phyloP scores from a whole-genome alignment of 305 asterid genomes.

The Solanum hybrid region DNA sequence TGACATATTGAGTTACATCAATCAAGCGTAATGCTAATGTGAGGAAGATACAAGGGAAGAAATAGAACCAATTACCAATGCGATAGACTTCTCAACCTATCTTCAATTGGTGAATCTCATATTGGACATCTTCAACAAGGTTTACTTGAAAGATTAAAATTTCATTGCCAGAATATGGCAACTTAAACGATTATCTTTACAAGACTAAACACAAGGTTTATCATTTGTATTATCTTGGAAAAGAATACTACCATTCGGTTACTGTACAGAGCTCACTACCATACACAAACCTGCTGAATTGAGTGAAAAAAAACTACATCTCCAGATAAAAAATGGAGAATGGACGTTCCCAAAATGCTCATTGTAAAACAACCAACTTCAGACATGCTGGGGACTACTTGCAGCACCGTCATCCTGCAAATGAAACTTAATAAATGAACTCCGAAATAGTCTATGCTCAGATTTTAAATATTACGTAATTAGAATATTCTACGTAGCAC shows the following conservation, averaged over 20 bases:
- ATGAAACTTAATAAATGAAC: conserved; percentile 9
- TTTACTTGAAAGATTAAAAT: background rate
- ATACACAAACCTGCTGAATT: conserved; percentile 4
- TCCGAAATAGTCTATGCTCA: background rate
- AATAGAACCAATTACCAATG: background rate
- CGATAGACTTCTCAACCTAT: background rate
- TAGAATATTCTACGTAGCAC: background rate
- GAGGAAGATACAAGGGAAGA: background rate
- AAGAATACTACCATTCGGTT: conserved; percentile 7
- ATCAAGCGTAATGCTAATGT: background rate
- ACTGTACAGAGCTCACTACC: conserved; percentile 14
- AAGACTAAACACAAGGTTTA: background rate
- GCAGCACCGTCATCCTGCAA: conserved; percentile 47
- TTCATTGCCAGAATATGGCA: background rate
- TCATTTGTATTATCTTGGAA: background rate
- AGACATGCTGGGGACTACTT: conserved; percentile 36
- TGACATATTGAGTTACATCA: background rate
- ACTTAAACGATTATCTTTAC: conserved; percentile 5
- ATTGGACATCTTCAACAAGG: background rate
- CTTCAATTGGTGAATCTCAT: background rate
- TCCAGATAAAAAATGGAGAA: conserved; percentile 7
- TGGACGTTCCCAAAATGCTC: background rate
- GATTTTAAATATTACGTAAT: background rate
- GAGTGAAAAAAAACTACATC: background rate
- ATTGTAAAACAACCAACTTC: conserved; percentile 13